phyloP scores from a whole-genome alignment of 225 moss, liverwort and hornwort species.

The Polytrichum commune region DNA sequence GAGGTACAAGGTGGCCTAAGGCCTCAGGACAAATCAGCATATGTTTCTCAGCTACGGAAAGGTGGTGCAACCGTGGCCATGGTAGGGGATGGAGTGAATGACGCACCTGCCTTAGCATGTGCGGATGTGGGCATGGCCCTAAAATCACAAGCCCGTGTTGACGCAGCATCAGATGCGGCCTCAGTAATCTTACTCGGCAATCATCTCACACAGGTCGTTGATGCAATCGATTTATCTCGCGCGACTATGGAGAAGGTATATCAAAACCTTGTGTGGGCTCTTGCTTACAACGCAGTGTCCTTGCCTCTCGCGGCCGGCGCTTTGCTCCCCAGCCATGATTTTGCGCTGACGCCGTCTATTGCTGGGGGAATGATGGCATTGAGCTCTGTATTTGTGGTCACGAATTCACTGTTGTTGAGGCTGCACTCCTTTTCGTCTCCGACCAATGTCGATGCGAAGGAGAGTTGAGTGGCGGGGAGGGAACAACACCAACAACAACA shows the following conservation, averaged over 20 bases:
- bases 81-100: conserved; percentile 96
- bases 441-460: conserved; percentile 1
- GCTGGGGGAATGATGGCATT: conserved; percentile 92
- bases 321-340: conserved; percentile 77
- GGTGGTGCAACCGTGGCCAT: conserved; percentile 72
- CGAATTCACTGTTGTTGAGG: conserved; percentile 78
- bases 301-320: conserved; percentile 84
- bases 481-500: not conserved
- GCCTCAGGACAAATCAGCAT: conserved; percentile 72
- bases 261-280: conserved; percentile 86
- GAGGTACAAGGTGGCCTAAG: conserved; percentile 74
- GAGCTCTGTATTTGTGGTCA: conserved; percentile 83
- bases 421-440: conserved; percentile 41
- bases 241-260: conserved; percentile 85
- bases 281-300: conserved; percentile 74
- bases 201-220: conserved; percentile 84
- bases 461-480: conserved; percentile 3
- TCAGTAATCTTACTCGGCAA: conserved; percentile 90
- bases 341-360: conserved; percentile 77
- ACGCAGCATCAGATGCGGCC: conserved; percentile 97
- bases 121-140: conserved; percentile 94
- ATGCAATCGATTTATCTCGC: conserved; percentile 75
- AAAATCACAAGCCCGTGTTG: conserved; percentile 65
- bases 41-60: conserved; percentile 48
- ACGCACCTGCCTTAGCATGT: conserved; percentile 88